Base-by-base conservation (phyloP, 202 grass and related monocot genomes). In the Carex arenaria region DNA sequence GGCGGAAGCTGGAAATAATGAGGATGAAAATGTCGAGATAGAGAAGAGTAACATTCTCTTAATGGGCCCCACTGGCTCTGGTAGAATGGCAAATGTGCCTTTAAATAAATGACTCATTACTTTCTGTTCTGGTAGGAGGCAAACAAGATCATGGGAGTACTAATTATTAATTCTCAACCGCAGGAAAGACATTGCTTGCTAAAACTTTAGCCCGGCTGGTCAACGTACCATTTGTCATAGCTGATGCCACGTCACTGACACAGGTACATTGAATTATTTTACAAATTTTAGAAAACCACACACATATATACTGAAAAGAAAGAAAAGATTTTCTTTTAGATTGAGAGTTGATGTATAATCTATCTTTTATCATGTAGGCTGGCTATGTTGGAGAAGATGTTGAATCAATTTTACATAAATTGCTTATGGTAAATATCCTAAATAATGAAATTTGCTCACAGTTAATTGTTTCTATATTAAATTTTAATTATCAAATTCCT, bases 341-440 rank as follows among this genome's bases (percentile, higher is more conserved):
- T 56, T 74, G 14, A 14, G 23, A 32, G 49, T 57, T 64, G 36
- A 77, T 72, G 11, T 30, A 45, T 63, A 77, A 78, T 85, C 2
- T n/a, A 20, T 20, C 32, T 28, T 63, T 89, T 59, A 28, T 86
- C 77, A 78, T 95, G 64, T 87, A 98, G 96, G 96, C 93, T 89
- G 96, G 96, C 78, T 98, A 98, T 88, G 96, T 98, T 86, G 96
- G 96, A 88, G 96, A 95, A 90, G 96, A 98, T 89, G 96, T 95
- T 83, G 96, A 98, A 85, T 95, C 96, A 10, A 98, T 98, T 90
- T 86, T 98, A 12, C 87, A 95, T 77, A 98, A 98, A 84, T 88
- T 98, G 74, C 78, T 98, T 34, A 86, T 88, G 87, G 96, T 98
- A 98, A 66, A 88, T 88, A 20, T 89, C 18, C 38, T 75, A 49